Evolutionary conservation across 2,329 filamentous ascomycete genomes (phyloP).

Genomic region (Ophiosphaerella korrae): DNA sequence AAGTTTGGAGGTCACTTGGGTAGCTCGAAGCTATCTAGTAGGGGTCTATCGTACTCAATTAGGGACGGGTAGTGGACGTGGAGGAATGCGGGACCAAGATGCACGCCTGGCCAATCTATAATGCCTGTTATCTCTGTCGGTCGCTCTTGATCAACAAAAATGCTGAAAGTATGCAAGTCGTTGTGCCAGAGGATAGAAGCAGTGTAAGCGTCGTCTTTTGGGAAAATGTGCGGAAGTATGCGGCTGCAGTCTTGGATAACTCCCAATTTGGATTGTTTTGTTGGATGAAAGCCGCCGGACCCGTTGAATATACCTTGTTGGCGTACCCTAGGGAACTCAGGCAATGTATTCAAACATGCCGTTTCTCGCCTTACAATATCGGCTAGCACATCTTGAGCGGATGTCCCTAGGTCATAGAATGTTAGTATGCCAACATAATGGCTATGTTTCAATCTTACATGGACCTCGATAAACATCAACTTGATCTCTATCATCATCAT

Average conservation of each 20-base stretch:
- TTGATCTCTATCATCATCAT: conserved; percentile 2
- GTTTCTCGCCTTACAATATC: conserved; percentile 37
- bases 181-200: conserved; percentile 23
- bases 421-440: too few relatives aligned
- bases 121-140: conserved; percentile 16
- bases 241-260: neutral
- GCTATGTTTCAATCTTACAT: too few relatives aligned
- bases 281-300: conserved; percentile 10
- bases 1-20: too few relatives aligned
- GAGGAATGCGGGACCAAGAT: conserved; percentile 9
- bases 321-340: neutral
- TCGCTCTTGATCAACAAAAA: conserved; percentile 16
- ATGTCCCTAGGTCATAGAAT: too few relatives aligned
- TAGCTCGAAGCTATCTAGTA: conserved; percentile 1
- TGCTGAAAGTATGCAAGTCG: conserved; percentile 27
- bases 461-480: conserved; percentile 15
- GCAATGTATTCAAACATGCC: conserved; percentile 22
- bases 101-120: conserved; percentile 27
- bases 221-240: conserved; percentile 1
- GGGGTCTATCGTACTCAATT: conserved; percentile 12
- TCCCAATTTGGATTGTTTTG: conserved; percentile 20
- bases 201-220: conserved; percentile 10
- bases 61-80: conserved; percentile 6
- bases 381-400: too few relatives aligned
- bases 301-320: conserved; percentile 14